Evolutionary conservation across 1,139 yeast genomes (phyloP), one percentile per base, ranked within the genome.

Genomic region (Hyphopichia burtonii): DNA sequence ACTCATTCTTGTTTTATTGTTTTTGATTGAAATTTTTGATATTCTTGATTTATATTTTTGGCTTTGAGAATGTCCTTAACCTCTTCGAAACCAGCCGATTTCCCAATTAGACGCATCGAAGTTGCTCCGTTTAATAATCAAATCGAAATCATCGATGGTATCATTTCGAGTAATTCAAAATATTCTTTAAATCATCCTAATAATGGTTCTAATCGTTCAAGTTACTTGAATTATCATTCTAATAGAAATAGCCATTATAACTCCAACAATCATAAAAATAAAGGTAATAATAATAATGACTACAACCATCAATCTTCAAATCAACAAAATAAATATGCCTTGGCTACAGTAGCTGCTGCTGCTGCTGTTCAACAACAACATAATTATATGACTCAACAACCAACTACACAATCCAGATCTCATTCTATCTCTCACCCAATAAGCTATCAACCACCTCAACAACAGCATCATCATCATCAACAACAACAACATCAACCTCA

Each of bases 261-360:
- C 22, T 36, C 44, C 33, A 28, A 47, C 19, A 37, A 46, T 19
- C 35, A 27, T 36, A 34, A 19, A 5, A 23, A 25, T 17, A 8
- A 35, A 5, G 25, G 9, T 14, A 23, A 23, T 16, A 35, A 10
- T 31, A 33, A 11, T 33, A 11, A 18, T 33, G 12, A 33, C n/a
- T 10, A 20, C 11, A 19, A 33, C 20, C 15, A 32, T 32, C 44
- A 45, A 25, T 27, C 40, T 19, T 34, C 36, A 17, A 40, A 23
- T 30, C 61, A 53, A 37, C 58, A 52, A 33, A 54, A 55, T 41
- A 58, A 59, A 45, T 61, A 58, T 44, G 59, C 66, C 1, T 51
- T 58, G 36, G 64, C 66, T 11, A 58, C 66, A 2, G 66, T 59
- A 5, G 65, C 66, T 3, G 63, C 65, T 1, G 66, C 67, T 1